Base-by-base conservation (phyloP, 352 stramenopile species). In the Phytopythium mirpurense region DNA sequence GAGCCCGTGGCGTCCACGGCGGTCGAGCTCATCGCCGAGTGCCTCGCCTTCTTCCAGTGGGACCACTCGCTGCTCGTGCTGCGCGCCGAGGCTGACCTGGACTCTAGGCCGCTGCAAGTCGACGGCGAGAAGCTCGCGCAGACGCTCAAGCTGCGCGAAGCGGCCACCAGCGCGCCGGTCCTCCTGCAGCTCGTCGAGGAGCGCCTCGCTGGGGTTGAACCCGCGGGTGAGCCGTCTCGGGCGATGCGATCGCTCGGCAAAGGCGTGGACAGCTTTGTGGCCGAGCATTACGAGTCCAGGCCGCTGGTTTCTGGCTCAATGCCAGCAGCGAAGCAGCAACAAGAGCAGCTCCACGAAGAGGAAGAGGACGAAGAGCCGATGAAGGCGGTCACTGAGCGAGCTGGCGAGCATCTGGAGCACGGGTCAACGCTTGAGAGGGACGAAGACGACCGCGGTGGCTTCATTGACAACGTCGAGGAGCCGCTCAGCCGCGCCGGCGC, bases 31-130 rank as follows among this genome's bases (percentile, higher is more conserved):
- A 69, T 88, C 48, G 42, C 71, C 10, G 74, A 90, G 18, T 82
- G 82, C 34, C 56, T 90, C 15, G 61, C 65, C 32, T 84, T 72
- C 53, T 86, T 87, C 35, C 59, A 82, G 41, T 69, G 80, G 51
- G 57, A 88, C 15, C 67, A 90, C 56, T 59, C 82, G 45, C 57
- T 88, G 21, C 54, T 49, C 5, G 74, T 88, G 21, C 60, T 90
- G 9, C 56, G 69, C 23, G 63, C 70, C 3, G 78, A 90, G 50
- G 63, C 67, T 15, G 67, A 73, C 31, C 42, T 54, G 24, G 59
- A 67, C 53, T 23, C 56, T 12, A 42, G 59, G 12, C 44, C 56
- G 8, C 31, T 48, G 3, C 37, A 63, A 19, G 45, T 57, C 18
- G 18, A 37, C 12, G 24, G 21, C 18, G 10, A 27, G 14, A 32